Conservation (phyloP, 2,329 filamentous ascomycete species). For the Calycina marina region DNA sequence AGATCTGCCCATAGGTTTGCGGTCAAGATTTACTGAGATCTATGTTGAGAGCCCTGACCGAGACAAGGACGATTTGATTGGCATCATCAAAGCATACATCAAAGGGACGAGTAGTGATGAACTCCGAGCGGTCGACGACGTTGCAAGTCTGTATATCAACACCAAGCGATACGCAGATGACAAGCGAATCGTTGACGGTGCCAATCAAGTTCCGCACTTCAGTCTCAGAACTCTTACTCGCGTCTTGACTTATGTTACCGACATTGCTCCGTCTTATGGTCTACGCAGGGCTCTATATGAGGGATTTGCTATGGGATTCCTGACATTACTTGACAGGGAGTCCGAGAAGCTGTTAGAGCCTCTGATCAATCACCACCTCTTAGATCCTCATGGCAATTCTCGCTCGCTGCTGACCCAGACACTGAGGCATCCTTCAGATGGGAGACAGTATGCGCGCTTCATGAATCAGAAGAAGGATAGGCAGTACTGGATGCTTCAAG, state of each 20-base stretch:
- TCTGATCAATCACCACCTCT: constrained; percentile 65
- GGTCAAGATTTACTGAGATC: constrained; percentile 88
- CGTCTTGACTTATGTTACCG: constrained; percentile 74
- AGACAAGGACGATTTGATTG: constrained; percentile 72
- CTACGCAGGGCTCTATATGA: constrained; percentile 79
- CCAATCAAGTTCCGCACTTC: constrained; percentile 92
- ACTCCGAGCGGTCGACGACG: constrained; percentile 60
- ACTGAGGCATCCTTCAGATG: constrained; percentile 64
- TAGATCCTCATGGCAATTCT: constrained; percentile 53
- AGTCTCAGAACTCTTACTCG: constrained; percentile 88
- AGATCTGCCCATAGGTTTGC: constrained; percentile 75
- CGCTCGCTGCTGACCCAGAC: constrained; percentile 64
- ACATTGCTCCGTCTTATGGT: constrained; percentile 72
- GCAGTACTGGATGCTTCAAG: constrained; percentile 83
- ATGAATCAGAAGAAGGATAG: constrained; percentile 46
- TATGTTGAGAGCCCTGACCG: constrained; percentile 86
- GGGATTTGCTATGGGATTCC: constrained; percentile 95
- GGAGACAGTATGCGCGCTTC: constrained; percentile 66
- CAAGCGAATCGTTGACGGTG: constrained; percentile 82
- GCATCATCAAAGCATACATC: constrained; percentile 80
- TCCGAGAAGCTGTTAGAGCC: constrained; percentile 71
- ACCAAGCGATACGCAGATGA: constrained; percentile 70
- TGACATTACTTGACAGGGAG: constrained; percentile 71
- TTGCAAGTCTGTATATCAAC: constrained; percentile 75
- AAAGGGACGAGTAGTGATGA: constrained; percentile 56